Evolutionary conservation across 768 basidiomycete species (phyloP).

Genomic region (Mycena vulgaris): DNA sequence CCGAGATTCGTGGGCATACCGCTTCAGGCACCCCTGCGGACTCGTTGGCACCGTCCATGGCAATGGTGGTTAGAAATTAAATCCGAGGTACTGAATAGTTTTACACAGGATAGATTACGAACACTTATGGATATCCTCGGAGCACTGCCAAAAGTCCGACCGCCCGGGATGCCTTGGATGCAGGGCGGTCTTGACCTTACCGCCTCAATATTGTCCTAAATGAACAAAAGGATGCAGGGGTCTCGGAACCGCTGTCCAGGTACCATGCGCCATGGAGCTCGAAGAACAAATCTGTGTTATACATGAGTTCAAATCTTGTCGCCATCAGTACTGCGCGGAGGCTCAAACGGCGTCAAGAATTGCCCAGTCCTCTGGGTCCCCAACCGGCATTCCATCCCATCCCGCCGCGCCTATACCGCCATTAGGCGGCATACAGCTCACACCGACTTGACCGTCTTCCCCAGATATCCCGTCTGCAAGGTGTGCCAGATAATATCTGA

Average conservation of each 20-base stretch:
- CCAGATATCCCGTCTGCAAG: conserved; percentile 27
- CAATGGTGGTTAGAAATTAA: no score
- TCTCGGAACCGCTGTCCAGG: no score
- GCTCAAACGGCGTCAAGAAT: conserved; percentile 26
- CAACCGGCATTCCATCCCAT: conserved; percentile 29
- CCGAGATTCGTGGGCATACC: background rate
- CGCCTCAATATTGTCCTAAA: no score
- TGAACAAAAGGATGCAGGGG: no score
- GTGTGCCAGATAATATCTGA: conserved; percentile 18
- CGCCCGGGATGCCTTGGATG: no score
- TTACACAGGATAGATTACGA: no score
- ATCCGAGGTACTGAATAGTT: no score
- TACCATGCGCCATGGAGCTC: no score
- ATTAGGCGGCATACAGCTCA: conserved; percentile 29
- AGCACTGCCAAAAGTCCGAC: no score
- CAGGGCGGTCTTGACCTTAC: no score
- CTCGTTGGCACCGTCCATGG: background rate
- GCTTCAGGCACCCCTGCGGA: no score
- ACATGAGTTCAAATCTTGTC: conserved; percentile 31
- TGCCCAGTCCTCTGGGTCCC: conserved; percentile 25
- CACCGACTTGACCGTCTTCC: background rate
- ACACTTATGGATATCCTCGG: no score
- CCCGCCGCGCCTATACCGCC: background rate
- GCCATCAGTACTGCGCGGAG: conserved; percentile 35
- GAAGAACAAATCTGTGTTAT: conserved; percentile 29